phyloP scores from a whole-genome alignment of 768 basidiomycete genomes.

The Punctularia strigosozonata region DNA sequence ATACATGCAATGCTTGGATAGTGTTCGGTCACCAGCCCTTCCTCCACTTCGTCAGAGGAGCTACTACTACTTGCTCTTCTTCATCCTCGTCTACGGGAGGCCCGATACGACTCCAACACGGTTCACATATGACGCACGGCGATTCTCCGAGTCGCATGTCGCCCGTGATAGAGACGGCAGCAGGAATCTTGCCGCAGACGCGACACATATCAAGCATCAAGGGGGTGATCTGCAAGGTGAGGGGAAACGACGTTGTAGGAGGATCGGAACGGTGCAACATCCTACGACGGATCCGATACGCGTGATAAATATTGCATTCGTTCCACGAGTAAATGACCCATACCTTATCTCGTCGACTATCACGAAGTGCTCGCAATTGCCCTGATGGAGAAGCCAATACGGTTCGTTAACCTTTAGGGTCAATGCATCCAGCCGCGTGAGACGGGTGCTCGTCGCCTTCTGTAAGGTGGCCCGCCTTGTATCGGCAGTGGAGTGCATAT shows the following conservation, averaged over 20 bases:
- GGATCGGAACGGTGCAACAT: constrained; percentile 48
- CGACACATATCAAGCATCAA: constrained; percentile 51
- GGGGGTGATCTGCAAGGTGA: constrained; percentile 56
- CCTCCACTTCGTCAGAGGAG: constrained; percentile 38
- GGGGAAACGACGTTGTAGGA: constrained; percentile 44
- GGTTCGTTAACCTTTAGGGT: constrained; percentile 58
- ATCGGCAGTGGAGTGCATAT: constrained; percentile 13
- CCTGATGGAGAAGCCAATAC: constrained; percentile 73
- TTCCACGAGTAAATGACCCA: constrained; percentile 3
- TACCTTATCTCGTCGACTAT: constrained; percentile 67
- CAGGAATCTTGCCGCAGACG: constrained; percentile 59
- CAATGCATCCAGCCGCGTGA: constrained; percentile 42
- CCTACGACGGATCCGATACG: too few species aligned
- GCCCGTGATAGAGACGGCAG: constrained; percentile 52
- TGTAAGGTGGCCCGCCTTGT: constrained; percentile 17
- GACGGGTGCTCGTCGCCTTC: constrained; percentile 30
- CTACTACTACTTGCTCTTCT: constrained; percentile 31
- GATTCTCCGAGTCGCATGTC: constrained; percentile 71
- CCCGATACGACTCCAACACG: constrained; percentile 69
- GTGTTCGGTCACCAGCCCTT: constrained; percentile 23
- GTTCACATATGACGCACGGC: constrained; percentile 59
- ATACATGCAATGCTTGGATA: too few species aligned
- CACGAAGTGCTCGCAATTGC: constrained; percentile 74
- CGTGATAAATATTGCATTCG: constrained; percentile 3
- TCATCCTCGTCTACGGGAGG: constrained; percentile 27